These are phyloP conservation scores for Margaritispora aquatica DNA, from an alignment of 495 filamentous ascomycete genomes.

Conservation along the genomic window DNA sequence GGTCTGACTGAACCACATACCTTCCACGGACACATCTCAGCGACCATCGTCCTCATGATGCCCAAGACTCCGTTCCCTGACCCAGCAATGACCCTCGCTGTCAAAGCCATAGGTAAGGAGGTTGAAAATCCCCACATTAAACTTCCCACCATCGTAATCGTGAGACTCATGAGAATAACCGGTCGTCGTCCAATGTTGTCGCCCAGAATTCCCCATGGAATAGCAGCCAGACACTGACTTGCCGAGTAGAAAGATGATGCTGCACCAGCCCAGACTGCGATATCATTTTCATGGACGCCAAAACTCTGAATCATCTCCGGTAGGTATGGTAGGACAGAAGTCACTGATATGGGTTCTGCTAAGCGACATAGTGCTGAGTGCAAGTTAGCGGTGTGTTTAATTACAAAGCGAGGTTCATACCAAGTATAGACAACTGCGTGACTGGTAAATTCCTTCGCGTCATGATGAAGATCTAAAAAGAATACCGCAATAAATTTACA, in stretches of 20 bases:
- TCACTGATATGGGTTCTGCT: neutral
- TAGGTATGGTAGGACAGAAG: neutral
- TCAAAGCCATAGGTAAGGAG: neutral
- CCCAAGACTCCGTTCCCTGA: neutral
- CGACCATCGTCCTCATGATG: neutral
- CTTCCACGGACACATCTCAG: slow-evolving; percentile 1
- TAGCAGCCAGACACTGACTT: neutral
- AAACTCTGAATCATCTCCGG: neutral
- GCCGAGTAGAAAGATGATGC: neutral
- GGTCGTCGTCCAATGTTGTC: neutral
- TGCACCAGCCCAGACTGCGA: neutral
- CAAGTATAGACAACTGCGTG: neutral
- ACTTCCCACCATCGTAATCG: neutral
- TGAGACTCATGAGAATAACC: neutral
- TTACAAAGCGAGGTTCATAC: neutral
- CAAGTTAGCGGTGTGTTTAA: neutral
- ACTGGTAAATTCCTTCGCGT: neutral
- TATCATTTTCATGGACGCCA: neutral
- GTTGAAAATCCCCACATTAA: neutral
- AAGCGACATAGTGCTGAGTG: neutral
- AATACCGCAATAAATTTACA: neutral
- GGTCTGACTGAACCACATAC: neutral
- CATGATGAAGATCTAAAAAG: too few relatives aligned
- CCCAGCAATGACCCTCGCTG: neutral
- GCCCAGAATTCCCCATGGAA: neutral